These are phyloP conservation scores for Aureobasidium sp. DNA, from an alignment of 2,329 filamentous ascomycete species.

Conservation along the genomic window DNA sequence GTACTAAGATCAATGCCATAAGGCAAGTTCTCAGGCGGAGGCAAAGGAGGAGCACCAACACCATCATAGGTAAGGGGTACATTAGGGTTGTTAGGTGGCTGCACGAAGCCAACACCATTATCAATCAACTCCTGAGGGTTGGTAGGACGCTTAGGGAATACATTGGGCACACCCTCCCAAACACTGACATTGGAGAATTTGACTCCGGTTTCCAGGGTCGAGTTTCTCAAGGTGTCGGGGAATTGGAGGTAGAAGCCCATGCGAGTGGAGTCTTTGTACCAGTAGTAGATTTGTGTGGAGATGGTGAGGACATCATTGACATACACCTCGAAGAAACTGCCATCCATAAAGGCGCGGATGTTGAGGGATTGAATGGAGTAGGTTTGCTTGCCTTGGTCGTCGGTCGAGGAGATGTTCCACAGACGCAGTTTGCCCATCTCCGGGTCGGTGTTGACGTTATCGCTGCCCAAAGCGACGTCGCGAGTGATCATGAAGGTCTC, in stretches of 20 bases:
- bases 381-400: background rate
- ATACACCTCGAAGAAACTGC: conserved; percentile 9
- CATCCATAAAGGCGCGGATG: conserved; percentile 9
- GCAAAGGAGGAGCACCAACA: conserved; percentile 4
- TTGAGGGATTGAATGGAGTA: background rate
- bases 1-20: background rate
- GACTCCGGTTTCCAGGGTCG: background rate
- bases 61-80: conserved; percentile 5
- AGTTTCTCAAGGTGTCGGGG: background rate
- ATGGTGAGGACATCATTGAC: conserved; percentile 8
- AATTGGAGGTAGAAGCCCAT: conserved; percentile 11
- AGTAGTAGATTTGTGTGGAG: conserved; percentile 4
- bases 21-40: background rate
- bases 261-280: conserved; percentile 6
- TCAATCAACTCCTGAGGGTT: background rate
- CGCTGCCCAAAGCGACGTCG: background rate
- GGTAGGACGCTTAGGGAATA: background rate
- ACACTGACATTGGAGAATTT: background rate
- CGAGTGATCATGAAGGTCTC: conserved; percentile 8
- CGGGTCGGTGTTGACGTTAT: conserved; percentile 6
- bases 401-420: background rate
- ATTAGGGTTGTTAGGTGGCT: conserved; percentile 1
- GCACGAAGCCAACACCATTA: background rate
- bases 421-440: conserved; percentile 7
- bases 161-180: conserved; percentile 9